Base-by-base conservation (phyloP, 106 monocot species). In the Acanthochlamys bracteata region DNA sequence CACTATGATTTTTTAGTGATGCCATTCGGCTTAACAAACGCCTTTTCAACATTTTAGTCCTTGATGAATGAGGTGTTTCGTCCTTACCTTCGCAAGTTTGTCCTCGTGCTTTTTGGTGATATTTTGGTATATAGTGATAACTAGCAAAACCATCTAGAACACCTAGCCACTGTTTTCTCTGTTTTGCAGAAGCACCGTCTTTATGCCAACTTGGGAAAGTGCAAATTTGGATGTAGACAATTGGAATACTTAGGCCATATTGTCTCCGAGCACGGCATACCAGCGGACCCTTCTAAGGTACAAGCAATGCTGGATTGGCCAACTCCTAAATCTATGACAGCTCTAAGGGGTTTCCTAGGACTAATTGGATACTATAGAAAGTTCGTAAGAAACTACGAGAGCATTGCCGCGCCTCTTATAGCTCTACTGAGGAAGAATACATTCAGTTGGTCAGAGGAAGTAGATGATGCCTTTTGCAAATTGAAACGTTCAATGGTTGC, bases 191-290 rank as follows among this genome's bases (percentile, higher is more conserved):
- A 25, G 12, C 25, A 27, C 7, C 1, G 39, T 7, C n/a, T 60
- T 13, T 27, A 60, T 60, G 60, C 26, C 4, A 60, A 60, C 12
- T 13, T 26, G 26, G 11, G 11, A n/a, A 57, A 57, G 24, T 57
- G 57, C 24, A 24, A 22, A 3, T 57, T 16, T 0, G 57, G 57
- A 7, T 23, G 24, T 21, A 3, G 57, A 12, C 21, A 16, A 9
- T 20, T 57, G 57, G 60, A 25, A 15, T 60, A 25, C 25, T 60
- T 60, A 26, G 60, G 60, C 60, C 25, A 33, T 60, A 14, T 60
- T 26, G 26, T 60, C 27, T 60, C 60, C 39, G 22, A 3, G 8
- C 27, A 26, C 4, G 60, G 27, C 23, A 33, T 33, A 3, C 7
- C 22, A n/a, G 25, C 25, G 3, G 25, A 24, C 39, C 60, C 60